Percentiles rank a stretch among this genome's conserved stretches.
phyloP scores from a whole-genome alignment of 2,329 filamentous ascomycete species.

The Fonsecaea multimorphosa region DNA sequence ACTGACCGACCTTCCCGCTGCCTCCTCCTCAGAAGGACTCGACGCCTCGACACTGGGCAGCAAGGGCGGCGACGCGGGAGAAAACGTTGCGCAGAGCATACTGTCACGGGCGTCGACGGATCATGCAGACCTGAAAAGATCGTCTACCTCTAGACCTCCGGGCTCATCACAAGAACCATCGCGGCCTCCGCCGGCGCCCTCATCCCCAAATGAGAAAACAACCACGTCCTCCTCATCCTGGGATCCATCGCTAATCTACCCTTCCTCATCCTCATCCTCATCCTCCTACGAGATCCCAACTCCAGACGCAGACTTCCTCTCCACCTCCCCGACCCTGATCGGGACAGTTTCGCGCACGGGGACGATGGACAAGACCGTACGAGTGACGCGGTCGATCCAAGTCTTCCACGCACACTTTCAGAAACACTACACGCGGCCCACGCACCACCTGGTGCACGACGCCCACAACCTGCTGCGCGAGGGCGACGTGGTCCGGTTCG shows the following conservation, averaged over 20 bases:
- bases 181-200: background rate
- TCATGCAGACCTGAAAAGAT: background rate
- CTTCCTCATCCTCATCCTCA: background rate
- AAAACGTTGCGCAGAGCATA: conserved; percentile 1
- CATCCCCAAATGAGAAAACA: background rate
- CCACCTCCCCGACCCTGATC: conserved; percentile 11
- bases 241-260: background rate
- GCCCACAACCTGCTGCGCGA: conserved; percentile 33
- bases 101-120: conserved; percentile 3
- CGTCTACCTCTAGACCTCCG: background rate
- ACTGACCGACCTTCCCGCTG: conserved; percentile 10
- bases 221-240: background rate
- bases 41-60: conserved; percentile 14
- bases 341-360: conserved; percentile 27
- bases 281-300: background rate
- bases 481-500: conserved; percentile 38
- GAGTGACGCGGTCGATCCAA: conserved; percentile 29
- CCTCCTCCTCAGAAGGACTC: conserved; percentile 5
- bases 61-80: background rate
- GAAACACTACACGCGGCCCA: conserved; percentile 34
- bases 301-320: conserved; percentile 14
- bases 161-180: background rate
- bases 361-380: conserved; percentile 33
- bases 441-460: conserved; percentile 37
- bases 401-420: conserved; percentile 34